Evolutionary conservation across 148 eudicot genomes (phyloP).

Genomic region (Hydrangea macrophylla): DNA sequence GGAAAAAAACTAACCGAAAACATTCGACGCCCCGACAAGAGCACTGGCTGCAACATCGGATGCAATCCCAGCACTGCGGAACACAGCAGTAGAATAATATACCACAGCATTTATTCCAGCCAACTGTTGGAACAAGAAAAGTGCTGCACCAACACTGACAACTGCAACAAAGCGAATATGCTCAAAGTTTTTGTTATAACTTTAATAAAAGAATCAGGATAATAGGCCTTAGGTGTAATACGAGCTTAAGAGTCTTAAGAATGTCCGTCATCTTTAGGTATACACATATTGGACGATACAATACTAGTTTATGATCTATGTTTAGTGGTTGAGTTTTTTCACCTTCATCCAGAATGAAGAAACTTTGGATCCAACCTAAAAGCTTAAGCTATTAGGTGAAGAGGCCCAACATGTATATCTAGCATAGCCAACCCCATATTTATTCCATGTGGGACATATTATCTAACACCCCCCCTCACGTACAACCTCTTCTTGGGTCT

Average conservation of each 20-base stretch:
- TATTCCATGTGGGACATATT: no score
- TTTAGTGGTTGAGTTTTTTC: slow-evolving; percentile 3
- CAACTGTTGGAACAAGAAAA: slow-evolving; percentile 95
- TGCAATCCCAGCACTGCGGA: slow-evolving; percentile 90
- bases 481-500: no score
- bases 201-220: not conserved
- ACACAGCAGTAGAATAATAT: slow-evolving; percentile 90
- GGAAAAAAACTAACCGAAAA: slow-evolving; percentile 56
- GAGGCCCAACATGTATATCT: no score
- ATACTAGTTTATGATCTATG: not conserved
- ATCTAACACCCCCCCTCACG: no score
- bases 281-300: not conserved
- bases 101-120: slow-evolving; percentile 99
- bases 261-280: not conserved
- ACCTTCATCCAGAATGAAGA: not conserved
- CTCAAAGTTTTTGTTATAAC: not conserved
- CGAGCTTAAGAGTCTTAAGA: not conserved
- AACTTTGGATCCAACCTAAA: not conserved
- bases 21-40: slow-evolving; percentile 93
- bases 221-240: not conserved
- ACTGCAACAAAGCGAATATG: slow-evolving; percentile 47
- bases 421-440: no score
- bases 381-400: no score
- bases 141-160: slow-evolving; percentile 94
- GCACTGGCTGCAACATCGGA: slow-evolving; percentile 99